Base-by-base conservation (phyloP, 352 stramenopile genomes). In the Globisporangium acanthophoron region DNA sequence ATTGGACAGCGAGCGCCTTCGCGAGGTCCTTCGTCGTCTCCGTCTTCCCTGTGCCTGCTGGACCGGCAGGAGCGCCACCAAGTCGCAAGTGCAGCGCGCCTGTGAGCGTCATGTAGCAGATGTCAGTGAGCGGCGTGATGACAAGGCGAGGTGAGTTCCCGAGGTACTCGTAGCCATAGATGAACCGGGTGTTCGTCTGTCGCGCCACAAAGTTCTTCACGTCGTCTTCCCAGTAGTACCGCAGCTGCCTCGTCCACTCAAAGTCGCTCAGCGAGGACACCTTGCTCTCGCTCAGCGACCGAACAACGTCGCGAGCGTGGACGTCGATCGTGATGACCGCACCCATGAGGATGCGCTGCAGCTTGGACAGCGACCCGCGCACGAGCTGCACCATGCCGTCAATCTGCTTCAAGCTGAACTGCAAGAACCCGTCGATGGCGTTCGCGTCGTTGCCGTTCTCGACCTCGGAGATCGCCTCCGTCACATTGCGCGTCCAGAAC, bases 1-100 rank as follows among this genome's bases (percentile, higher is more conserved):
- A 98, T 55, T 98, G 93, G 9, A 97, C 87, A 5, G 92, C 94
- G 13, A 98, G 67, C 1, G 94, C 92, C 64, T 98, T 98, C 20
- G 91, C 94, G 13, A 98, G 66, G 73, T 98, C 94, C 50, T 97
- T 97, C 0, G 91, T 98, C 2, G 94, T 98, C 62, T 98, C 94
- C 8, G 94, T 98, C 64, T 98, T 98, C 24, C 92, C 92, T 8
- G 94, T 98, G 29, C 94, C 94, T 43, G 94, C 94, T 20, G 94
- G 94, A 0, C 94, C 94, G 27, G 94, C 94, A 39, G 94, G 94
- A 6, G 93, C 94, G 15, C 94, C 94, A 46, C 94, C 94, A 5
- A 98, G 67, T 7, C 88, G 84, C 54, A 98, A 59, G 65, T 98
- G 92, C 15, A 98, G 65, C 1, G 94, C 94, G n/a, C 93, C 92